Evolutionary conservation across 179 eudicot genomes (phyloP), one percentile per base, ranked within the genome.

Genomic region (Drosera spatulata): DNA sequence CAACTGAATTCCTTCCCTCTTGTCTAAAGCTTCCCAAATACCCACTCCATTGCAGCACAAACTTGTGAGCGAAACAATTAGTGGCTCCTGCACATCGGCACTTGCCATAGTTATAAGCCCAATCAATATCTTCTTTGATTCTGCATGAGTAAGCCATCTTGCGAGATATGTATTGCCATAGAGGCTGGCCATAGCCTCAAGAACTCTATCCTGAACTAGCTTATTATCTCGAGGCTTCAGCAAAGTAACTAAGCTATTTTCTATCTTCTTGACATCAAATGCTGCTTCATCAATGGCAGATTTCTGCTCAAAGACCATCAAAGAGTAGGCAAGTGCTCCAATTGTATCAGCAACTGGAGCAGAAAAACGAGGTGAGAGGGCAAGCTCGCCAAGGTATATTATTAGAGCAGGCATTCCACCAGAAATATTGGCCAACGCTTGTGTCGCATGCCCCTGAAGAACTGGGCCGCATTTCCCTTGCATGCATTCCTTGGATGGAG

Each of bases 401-500:
- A 94, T 90, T 71, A 94, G 97, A 69, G 80, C 85, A 11, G 97
- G 90, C 72, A 94, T 64, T 33, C 99, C 99, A 68, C 99, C 99
- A 79, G 99, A 94, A 64, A 94, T 94, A 69, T 94, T 90, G 48
- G 99, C 97, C 68, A 94, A 84, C 58, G 99, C 99, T 71, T 96
- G 85, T 97, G 90, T 94, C 8, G 99, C 99, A 77, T 90, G 87
- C 79, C 87, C 99, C 68, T 90, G 97, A 77, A 94, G 80, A 51
- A 96, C 85, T 77, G 90, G 99, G 60, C 97, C 99, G 70, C 81
- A 67, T 74, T 85, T 86, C 43, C 97, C 99, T 79, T 90, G 96
- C 99, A 94, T 94, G 73, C 80, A 85, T 70, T 94, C 99, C 68
- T 94, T 94, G 37, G 99, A 94, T 71, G 99, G 99, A 70, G 97